A percentile compares a stretch with the other conserved stretches of the same genome.
These are phyloP conservation scores for Akanthomyces lecanii DNA, from an alignment of 2,329 filamentous ascomycete species.

Conservation along the genomic window DNA sequence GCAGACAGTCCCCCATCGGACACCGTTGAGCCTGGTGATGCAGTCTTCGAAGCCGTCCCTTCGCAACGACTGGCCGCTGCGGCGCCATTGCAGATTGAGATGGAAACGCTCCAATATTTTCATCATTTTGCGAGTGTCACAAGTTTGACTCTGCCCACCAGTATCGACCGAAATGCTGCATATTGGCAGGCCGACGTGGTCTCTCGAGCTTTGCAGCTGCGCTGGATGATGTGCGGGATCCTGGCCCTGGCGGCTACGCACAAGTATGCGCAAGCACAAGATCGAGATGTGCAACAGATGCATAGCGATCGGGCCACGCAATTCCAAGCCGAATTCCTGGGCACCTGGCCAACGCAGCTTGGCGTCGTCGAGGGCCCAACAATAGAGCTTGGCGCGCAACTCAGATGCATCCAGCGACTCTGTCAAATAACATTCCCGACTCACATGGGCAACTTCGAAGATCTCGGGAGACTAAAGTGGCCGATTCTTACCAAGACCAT, in stretches of 20 bases:
- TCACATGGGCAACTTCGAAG: background rate
- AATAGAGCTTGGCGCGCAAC: background rate
- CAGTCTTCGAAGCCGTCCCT: background rate
- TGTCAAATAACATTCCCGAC: background rate
- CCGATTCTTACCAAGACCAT: background rate
- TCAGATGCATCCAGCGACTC: background rate
- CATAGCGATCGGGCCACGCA: background rate
- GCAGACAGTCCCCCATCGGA: background rate
- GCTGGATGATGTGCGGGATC: constrained; percentile 1
- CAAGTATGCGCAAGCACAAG: background rate
- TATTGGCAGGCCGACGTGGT: background rate
- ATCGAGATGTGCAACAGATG: background rate
- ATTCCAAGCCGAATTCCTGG: background rate
- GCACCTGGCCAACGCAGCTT: background rate
- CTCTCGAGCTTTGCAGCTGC: background rate
- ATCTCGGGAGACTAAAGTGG: background rate
- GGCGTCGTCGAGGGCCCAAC: background rate
- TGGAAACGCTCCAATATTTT: background rate
- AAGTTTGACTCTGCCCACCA: background rate
- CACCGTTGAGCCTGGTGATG: background rate
- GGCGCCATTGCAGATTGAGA: background rate
- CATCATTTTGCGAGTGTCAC: background rate
- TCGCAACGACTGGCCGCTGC: background rate
- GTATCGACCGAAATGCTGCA: background rate
- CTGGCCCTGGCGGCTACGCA: background rate